Percentiles rank a stretch among this genome's conserved stretches.
These are phyloP conservation scores for Thermomucor indicae-seudaticae DNA, from an alignment of 371 early-diverging fungal species.

Conservation along the genomic window DNA sequence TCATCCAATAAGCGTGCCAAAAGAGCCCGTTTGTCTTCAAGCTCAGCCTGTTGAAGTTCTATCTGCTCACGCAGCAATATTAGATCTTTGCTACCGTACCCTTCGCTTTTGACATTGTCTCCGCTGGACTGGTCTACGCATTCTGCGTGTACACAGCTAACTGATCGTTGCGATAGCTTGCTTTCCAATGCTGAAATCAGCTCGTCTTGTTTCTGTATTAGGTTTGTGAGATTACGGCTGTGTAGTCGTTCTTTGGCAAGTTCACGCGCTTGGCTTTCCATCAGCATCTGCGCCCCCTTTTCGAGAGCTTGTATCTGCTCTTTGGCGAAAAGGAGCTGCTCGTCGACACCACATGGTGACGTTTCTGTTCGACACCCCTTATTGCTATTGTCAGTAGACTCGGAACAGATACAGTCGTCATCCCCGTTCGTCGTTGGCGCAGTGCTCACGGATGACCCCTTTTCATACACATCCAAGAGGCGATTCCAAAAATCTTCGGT, in stretches of 20 bases:
- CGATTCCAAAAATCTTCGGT: conserved; percentile 26
- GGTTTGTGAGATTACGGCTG: conserved; percentile 17
- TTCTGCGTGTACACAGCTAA: no score
- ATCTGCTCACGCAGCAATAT: conserved; percentile 24
- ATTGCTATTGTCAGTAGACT: not conserved
- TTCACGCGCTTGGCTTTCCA: conserved; percentile 26
- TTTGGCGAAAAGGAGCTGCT: conserved; percentile 15
- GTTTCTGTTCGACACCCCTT: not conserved
- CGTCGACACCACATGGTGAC: conserved; percentile 11
- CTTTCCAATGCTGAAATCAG: conserved; percentile 30
- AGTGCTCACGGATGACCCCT: conserved; percentile 6
- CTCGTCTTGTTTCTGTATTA: conserved; percentile 35
- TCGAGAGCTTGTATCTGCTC: conserved; percentile 27
- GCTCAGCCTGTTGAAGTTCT: conserved; percentile 31
- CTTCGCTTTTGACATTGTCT: not conserved
- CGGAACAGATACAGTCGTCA: no score
- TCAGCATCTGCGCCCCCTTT: conserved; percentile 26
- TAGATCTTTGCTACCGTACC: conserved; percentile 1
- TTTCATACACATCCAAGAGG: conserved; percentile 28
- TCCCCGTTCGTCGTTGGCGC: not conserved
- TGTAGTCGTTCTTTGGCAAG: conserved; percentile 27
- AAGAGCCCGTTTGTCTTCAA: conserved; percentile 34
- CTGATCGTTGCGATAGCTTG: conserved; percentile 9
- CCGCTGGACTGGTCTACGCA: no score
- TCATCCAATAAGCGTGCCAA: conserved; percentile 28